These are phyloP conservation scores for Alopecurus myosuroides DNA, from an alignment of 176 grass and related monocot genomes.

Conservation along the genomic window DNA sequence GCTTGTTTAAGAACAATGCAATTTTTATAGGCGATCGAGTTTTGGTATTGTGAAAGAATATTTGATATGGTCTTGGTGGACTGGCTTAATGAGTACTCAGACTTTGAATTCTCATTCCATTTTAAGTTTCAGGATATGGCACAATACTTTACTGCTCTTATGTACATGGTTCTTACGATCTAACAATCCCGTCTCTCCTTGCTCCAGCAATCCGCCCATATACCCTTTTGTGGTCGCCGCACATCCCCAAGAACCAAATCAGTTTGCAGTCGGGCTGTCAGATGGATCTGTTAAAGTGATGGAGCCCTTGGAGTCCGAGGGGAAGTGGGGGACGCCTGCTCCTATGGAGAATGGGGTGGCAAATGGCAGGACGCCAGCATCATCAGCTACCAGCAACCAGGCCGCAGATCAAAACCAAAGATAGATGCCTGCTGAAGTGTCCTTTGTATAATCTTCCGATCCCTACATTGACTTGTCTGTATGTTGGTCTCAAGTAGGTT, in stretches of 20 bases:
- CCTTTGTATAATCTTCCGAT: constrained; percentile 48
- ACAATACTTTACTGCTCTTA: background rate
- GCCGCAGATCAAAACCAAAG: constrained; percentile 67
- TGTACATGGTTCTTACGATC: background rate
- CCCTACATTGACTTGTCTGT: constrained; percentile 28
- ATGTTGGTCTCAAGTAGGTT: constrained; percentile 38
- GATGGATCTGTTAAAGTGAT: constrained; percentile 87
- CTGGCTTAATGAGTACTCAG: background rate
- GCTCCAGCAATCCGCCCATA: constrained; percentile 56
- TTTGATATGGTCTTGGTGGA: background rate
- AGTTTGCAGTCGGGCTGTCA: constrained; percentile 83
- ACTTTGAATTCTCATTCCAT: constrained; percentile 2
- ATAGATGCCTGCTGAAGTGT: constrained; percentile 32
- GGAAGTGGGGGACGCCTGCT: constrained; percentile 67
- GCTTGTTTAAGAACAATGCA: background rate
- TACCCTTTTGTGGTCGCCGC: constrained; percentile 61
- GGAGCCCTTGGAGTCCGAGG: constrained; percentile 72
- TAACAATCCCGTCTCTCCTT: constrained; percentile 29
- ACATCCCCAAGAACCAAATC: constrained; percentile 85
- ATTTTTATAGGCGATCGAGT: background rate
- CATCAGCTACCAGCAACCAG: constrained; percentile 53
- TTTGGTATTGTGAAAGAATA: background rate
- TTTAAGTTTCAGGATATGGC: background rate
- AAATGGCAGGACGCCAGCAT: constrained; percentile 49
- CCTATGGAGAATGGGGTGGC: constrained; percentile 51